Evolutionary conservation across 495 filamentous ascomycete species (phyloP).

Genomic region (Penicillium simplicissimum): DNA sequence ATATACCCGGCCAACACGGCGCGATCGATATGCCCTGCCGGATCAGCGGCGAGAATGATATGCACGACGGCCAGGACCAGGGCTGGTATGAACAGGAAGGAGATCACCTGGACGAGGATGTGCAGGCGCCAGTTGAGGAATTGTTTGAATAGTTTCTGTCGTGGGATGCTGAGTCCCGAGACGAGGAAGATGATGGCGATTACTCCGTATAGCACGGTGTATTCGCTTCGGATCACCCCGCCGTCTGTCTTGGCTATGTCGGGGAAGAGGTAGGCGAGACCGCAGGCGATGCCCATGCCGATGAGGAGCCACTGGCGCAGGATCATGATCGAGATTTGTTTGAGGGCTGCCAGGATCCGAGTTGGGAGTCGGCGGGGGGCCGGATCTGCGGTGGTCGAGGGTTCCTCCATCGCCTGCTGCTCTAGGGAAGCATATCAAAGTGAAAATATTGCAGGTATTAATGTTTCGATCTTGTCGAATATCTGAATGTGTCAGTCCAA

Average conservation of each 20-base stretch:
- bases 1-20: conserved; percentile 56
- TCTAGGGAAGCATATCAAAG: background rate
- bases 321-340: conserved; percentile 36
- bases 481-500: background rate
- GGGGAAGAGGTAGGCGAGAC: conserved; percentile 54
- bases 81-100: conserved; percentile 52
- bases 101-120: conserved; percentile 50
- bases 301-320: conserved; percentile 58
- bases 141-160: conserved; percentile 51
- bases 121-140: conserved; percentile 55
- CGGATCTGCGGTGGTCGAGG: background rate
- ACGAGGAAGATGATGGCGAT: conserved; percentile 56
- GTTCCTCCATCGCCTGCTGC: conserved; percentile 18
- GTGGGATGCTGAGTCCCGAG: conserved; percentile 54
- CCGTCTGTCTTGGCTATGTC: conserved; percentile 53
- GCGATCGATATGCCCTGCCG: conserved; percentile 41
- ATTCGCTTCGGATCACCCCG: conserved; percentile 52
- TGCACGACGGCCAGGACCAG: conserved; percentile 47
- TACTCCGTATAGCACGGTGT: conserved; percentile 55
- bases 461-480: background rate
- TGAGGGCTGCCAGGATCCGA: conserved; percentile 18
- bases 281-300: conserved; percentile 52
- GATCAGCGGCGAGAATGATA: conserved; percentile 49
- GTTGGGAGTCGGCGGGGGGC: background rate
- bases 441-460: background rate